A percentile compares a stretch with the other conserved stretches of the same genome.
Conservation (phyloP, 148 eudicot species). For the Euryodendron excelsum region DNA sequence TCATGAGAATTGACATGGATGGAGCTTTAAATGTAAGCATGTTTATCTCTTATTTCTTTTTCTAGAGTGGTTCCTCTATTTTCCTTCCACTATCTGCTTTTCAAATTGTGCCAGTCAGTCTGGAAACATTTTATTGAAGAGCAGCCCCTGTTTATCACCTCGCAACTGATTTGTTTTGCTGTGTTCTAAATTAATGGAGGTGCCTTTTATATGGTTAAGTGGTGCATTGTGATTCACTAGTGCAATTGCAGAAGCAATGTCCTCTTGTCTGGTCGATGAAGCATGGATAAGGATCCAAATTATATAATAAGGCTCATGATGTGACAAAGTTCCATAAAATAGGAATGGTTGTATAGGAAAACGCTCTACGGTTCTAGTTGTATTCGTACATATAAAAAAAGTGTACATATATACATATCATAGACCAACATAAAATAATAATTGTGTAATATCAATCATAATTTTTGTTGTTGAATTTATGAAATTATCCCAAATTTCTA, state of each 20-base stretch:
- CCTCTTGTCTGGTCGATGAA: background rate
- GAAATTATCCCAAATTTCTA: background rate
- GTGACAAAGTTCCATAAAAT: background rate
- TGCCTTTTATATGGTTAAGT: conserved; percentile 4
- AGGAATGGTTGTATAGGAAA: too few relatives aligned
- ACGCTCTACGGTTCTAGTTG: too few relatives aligned
- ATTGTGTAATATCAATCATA: background rate
- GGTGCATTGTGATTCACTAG: background rate
- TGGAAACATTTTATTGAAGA: background rate
- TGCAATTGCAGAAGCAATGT: background rate
- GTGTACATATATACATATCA: background rate
- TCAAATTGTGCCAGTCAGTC: background rate
- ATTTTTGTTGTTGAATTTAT: background rate
- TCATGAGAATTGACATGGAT: conserved; percentile 93
- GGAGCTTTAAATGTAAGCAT: conserved; percentile 85
- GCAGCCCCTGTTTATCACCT: background rate
- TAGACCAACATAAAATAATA: background rate
- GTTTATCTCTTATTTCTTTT: conserved; percentile 5
- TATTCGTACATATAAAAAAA: background rate
- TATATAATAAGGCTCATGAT: background rate
- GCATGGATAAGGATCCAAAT: background rate
- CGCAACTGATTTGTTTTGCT: background rate
- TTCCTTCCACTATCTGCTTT: background rate
- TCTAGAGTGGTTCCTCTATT: background rate
- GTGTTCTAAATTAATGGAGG: background rate